Base-by-base conservation (phyloP, 164 flowering plant species). In the Nelumbo lutea region DNA sequence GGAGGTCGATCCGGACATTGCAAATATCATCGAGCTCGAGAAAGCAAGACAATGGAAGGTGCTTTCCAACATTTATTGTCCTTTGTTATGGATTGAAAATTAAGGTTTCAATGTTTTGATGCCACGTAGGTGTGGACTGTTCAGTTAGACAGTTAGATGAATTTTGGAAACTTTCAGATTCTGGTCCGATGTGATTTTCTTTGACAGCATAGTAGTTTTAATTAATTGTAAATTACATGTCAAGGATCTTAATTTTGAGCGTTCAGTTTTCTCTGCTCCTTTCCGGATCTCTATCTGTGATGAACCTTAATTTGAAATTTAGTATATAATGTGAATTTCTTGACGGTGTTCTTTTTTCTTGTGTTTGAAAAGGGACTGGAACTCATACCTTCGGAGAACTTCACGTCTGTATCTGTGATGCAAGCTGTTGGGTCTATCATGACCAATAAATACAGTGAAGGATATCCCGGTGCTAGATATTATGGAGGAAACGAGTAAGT, bases 1-100 rank as follows among this genome's bases (percentile, higher is more conserved):
- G 73, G 94, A 43, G 0, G 85, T 93, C 15, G 99, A 96, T 77
- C 99, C 98, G 1, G 98, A 90, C 77, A 88, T 96, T 70, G 89
- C 97, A 11, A 84, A 96, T 75, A 96, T 96, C 57, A 93, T 96
- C 64, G 99, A 96, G 85, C 98, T 67, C 48, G 99, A 96, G 78
- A 96, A 96, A 75, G 91, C 99, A 0, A 83, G 98, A 55, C 99
- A 96, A 83, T 96, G 99, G 98, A 96, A 96, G 97, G 99, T 96
- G 60, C 27, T 46, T 59, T 55, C 9, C 4, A 15, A 40, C 47
- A 14, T 38, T 14, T 39, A 1, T 2, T 48, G 63, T 62, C 5
- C 15, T 65, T 68, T 62, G 2, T 41, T 44, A 7, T 5, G 1
- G 13, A 6, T 66, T 41, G 13, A 41, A 57, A 2, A 15, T 13